Percentiles rank a stretch among this genome's conserved stretches.
Evolutionary conservation across 371 early-diverging fungal genomes (phyloP).

Genomic region (Chytridiales sp.): DNA sequence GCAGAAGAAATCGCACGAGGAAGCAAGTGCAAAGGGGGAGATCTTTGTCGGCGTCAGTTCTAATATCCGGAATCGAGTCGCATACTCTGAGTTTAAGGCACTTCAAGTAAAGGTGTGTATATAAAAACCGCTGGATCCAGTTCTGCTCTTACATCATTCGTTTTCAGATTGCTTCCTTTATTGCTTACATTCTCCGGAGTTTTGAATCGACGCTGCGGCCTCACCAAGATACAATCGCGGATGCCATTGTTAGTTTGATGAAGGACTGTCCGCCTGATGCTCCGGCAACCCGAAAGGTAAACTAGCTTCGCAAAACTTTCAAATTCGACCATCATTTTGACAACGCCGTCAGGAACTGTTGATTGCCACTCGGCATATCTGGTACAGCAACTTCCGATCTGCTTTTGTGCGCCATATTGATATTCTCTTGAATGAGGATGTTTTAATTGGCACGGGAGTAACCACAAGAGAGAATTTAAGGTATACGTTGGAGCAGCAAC

Average conservation of each 20-base stretch:
- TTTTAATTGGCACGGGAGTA: constrained; percentile 88
- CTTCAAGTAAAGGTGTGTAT: constrained; percentile 82
- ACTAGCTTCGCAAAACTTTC: background rate
- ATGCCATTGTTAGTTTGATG: constrained; percentile 81
- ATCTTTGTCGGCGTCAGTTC: constrained; percentile 82
- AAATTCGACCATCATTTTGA: too few relatives aligned
- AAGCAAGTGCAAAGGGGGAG: constrained; percentile 64
- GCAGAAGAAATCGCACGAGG: constrained; percentile 71
- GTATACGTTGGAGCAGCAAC: constrained; percentile 34
- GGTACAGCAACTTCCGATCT: constrained; percentile 84
- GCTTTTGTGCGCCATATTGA: constrained; percentile 89
- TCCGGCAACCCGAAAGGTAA: constrained; percentile 83
- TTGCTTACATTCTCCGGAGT: constrained; percentile 86
- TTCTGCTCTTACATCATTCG: background rate
- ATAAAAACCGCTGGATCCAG: too few relatives aligned
- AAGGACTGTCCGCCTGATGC: constrained; percentile 94
- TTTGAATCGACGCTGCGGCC: constrained; percentile 70
- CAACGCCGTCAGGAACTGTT: constrained; percentile 78
- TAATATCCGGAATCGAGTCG: constrained; percentile 65
- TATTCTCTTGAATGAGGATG: constrained; percentile 83
- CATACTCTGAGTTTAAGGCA: constrained; percentile 81
- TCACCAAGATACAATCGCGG: constrained; percentile 80
- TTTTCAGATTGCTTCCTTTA: constrained; percentile 86
- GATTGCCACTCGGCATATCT: constrained; percentile 91
- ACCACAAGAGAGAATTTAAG: constrained; percentile 88